phyloP scores from a whole-genome alignment of 1,284 basidiomycete genomes.

The Leucoagaricus sp. region DNA sequence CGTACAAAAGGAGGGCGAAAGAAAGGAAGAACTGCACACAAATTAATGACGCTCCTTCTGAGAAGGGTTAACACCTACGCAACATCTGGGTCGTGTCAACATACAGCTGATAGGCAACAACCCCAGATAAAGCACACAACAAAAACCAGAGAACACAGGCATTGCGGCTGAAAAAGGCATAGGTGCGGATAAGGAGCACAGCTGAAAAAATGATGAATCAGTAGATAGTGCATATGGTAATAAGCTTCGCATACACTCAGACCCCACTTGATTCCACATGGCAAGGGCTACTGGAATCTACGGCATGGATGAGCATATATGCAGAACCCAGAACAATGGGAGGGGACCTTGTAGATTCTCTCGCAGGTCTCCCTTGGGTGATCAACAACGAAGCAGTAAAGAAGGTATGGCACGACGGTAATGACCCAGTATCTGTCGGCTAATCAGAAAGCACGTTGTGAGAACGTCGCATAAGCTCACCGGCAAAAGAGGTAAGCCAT shows the following conservation, averaged over 20 bases:
- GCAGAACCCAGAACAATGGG: neutral
- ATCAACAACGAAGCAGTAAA: slow-evolving; percentile 70
- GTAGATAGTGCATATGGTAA: slow-evolving; percentile 15
- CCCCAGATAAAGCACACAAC: slow-evolving; percentile 61
- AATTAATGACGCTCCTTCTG: slow-evolving; percentile 14
- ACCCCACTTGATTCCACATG: slow-evolving; percentile 84
- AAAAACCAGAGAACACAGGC: slow-evolving; percentile 62
- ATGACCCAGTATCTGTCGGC: slow-evolving; percentile 73
- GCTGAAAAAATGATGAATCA: slow-evolving; percentile 35
- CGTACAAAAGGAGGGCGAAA: slow-evolving; percentile 60
- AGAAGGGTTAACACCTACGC: slow-evolving; percentile 42
- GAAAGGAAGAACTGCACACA: slow-evolving; percentile 63
- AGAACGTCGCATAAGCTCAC: slow-evolving; percentile 40
- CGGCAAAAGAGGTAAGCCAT: slow-evolving; percentile 78
- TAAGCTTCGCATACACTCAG: slow-evolving; percentile 53
- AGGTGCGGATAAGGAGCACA: slow-evolving; percentile 78
- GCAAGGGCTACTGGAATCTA: slow-evolving; percentile 76
- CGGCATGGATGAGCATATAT: slow-evolving; percentile 14
- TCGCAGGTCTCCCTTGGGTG: slow-evolving; percentile 62
- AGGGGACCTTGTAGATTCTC: slow-evolving; percentile 58
- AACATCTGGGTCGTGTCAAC: slow-evolving; percentile 76
- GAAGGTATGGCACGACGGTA: slow-evolving; percentile 69
- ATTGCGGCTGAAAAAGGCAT: slow-evolving; percentile 82
- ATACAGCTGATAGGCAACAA: slow-evolving; percentile 77
- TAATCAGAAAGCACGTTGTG: slow-evolving; percentile 18